phyloP scores from a whole-genome alignment of 208 protist genomes.

The Leptomonas pyrrhocoris region DNA sequence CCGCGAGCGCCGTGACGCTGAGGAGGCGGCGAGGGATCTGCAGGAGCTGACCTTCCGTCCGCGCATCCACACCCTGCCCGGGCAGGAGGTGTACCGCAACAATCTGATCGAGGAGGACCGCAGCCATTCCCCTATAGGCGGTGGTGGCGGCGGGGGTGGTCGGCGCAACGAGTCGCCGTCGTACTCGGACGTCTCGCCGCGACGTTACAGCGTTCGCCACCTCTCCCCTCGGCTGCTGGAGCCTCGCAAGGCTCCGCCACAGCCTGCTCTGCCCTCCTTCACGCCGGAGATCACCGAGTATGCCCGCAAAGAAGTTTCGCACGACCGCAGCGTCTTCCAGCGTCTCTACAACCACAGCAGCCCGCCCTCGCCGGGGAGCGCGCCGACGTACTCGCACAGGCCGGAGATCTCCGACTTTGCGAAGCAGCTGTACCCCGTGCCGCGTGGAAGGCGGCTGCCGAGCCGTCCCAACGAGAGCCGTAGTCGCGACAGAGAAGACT shows the following conservation, averaged over 20 bases:
- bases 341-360: constrained; percentile 31
- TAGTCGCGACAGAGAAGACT: background rate
- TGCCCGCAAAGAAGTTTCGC: constrained; percentile 23
- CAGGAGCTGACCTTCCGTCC: constrained; percentile 63
- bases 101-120: constrained; percentile 21
- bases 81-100: constrained; percentile 1
- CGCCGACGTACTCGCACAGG: constrained; percentile 15
- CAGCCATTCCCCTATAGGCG: constrained; percentile 21
- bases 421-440: constrained; percentile 20
- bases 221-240: constrained; percentile 26
- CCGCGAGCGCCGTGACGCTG: constrained; percentile 51
- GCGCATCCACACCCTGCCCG: constrained; percentile 29
- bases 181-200: constrained; percentile 19
- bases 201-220: constrained; percentile 19
- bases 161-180: background rate
- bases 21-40: constrained; percentile 51
- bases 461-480: background rate
- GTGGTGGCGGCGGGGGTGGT: background rate
- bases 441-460: constrained; percentile 10
- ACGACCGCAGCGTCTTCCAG: constrained; percentile 31
- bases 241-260: constrained; percentile 13
- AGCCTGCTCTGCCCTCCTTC: constrained; percentile 24
- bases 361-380: constrained; percentile 8
- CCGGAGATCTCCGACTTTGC: constrained; percentile 30
- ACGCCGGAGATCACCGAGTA: constrained; percentile 29